Evolutionary conservation across 768 basidiomycete genomes (phyloP).

Genomic region (Phlegmacium glaucopus): DNA sequence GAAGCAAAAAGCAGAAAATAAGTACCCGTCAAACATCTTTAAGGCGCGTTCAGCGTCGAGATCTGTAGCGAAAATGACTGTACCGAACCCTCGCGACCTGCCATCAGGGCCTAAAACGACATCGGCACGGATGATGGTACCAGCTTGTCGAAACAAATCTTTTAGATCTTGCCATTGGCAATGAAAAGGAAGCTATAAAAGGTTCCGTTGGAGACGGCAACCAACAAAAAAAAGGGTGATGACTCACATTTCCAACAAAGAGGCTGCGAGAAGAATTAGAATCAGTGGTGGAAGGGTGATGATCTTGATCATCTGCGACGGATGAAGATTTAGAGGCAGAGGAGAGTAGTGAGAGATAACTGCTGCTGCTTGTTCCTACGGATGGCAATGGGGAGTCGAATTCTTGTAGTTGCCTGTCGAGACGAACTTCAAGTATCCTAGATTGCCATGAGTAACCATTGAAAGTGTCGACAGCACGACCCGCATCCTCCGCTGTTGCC

Average conservation of each 20-base stretch:
- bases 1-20: background rate
- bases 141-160: constrained; percentile 90
- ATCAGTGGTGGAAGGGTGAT: constrained; percentile 20
- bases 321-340: constrained; percentile 7
- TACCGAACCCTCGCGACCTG: constrained; percentile 89
- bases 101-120: constrained; percentile 87
- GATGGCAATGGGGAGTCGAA: constrained; percentile 32
- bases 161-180: constrained; percentile 99
- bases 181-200: constrained; percentile 77
- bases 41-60: constrained; percentile 83
- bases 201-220: constrained; percentile 13
- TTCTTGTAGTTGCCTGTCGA: constrained; percentile 75
- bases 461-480: constrained; percentile 92
- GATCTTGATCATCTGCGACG: constrained; percentile 18
- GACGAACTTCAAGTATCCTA: constrained; percentile 85
- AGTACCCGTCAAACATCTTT: constrained; percentile 87
- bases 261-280: constrained; percentile 49
- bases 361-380: constrained; percentile 7
- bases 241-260: constrained; percentile 84
- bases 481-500: constrained; percentile 92
- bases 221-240: constrained; percentile 17
- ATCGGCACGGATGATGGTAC: constrained; percentile 87
- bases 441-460: constrained; percentile 98
- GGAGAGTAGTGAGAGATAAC: constrained; percentile 5
- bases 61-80: constrained; percentile 82